Percentiles rank a stretch among this genome's conserved stretches.
Evolutionary conservation across 78 protist genomes (phyloP).

Genomic region (Dictyostelium capitatum): DNA sequence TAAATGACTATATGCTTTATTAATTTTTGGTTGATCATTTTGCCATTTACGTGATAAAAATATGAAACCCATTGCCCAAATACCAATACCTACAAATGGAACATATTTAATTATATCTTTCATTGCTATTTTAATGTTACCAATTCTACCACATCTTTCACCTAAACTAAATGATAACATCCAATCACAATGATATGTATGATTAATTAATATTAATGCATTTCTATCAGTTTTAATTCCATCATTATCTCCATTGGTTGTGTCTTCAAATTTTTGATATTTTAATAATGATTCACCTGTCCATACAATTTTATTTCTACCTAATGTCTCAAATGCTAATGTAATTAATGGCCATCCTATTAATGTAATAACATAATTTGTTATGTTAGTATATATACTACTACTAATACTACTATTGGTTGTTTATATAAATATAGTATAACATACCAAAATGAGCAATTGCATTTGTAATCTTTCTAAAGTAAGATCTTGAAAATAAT

Average conservation of each 20-base stretch:
- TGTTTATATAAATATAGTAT: too few species aligned
- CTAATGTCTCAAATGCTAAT: conserved; percentile 64
- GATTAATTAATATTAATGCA: conserved; percentile 61
- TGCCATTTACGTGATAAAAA: conserved; percentile 63
- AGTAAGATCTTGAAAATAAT: conserved; percentile 1
- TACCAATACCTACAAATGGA: conserved; percentile 65
- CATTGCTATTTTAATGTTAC: conserved; percentile 72
- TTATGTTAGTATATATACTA: not conserved
- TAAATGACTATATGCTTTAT: conserved; percentile 42
- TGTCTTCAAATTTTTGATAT: not conserved
- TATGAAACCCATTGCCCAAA: conserved; percentile 80
- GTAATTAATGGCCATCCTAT: conserved; percentile 74
- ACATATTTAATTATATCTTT: conserved; percentile 57
- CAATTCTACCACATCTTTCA: conserved; percentile 59
- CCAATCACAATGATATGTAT: conserved; percentile 70
- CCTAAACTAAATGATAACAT: conserved; percentile 59
- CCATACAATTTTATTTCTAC: conserved; percentile 51
- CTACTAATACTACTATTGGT: too few species aligned
- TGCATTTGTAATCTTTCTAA: conserved; percentile 41
- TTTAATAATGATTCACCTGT: conserved; percentile 45
- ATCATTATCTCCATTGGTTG: not conserved
- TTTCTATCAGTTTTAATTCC: conserved; percentile 3
- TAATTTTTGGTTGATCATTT: conserved; percentile 61
- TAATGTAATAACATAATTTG: not conserved
- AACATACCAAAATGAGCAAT: conserved; percentile 34